Evolutionary conservation across 2,329 filamentous ascomycete genomes (phyloP).

Genomic region (Epicoccum nigrum): DNA sequence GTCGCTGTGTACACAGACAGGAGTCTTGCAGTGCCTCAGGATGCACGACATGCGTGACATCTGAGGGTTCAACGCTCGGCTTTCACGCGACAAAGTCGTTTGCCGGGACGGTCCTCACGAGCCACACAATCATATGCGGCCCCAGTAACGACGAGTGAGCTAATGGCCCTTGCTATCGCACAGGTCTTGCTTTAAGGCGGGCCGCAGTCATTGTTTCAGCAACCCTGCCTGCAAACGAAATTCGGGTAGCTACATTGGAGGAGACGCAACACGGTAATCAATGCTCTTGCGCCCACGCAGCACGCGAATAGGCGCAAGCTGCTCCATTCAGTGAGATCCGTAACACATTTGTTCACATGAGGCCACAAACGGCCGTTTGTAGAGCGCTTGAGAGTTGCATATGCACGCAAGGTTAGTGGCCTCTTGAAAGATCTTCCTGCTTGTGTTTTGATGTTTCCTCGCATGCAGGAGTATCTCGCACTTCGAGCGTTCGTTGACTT

Average conservation of each 20-base stretch:
- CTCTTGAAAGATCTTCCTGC: conserved; percentile 15
- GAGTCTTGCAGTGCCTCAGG: conserved; percentile 25
- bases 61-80: conserved; percentile 23
- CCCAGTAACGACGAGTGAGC: conserved; percentile 3
- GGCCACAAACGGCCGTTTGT: conserved; percentile 28
- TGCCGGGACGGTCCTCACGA: conserved; percentile 17
- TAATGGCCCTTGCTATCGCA: conserved; percentile 4
- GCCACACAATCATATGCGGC: conserved; percentile 20
- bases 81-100: conserved; percentile 25
- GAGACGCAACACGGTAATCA: conserved; percentile 37
- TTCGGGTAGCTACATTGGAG: conserved; percentile 32
- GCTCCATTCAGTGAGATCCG: conserved; percentile 33
- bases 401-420: conserved; percentile 26
- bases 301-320: conserved; percentile 36
- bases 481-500: conserved; percentile 1
- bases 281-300: conserved; percentile 39
- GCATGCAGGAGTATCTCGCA: conserved; percentile 18
- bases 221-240: conserved; percentile 22
- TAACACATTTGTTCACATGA: conserved; percentile 31
- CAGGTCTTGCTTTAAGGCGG: conserved; percentile 16
- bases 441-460: conserved; percentile 21
- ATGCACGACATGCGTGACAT: conserved; percentile 39
- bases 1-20: conserved; percentile 17
- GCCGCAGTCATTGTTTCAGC: conserved; percentile 32
- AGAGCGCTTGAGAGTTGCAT: conserved; percentile 19